Evolutionary conservation across 1,139 yeast species (phyloP), one percentile per base, ranked within the genome.

Genomic region (Kazachstania sp.): DNA sequence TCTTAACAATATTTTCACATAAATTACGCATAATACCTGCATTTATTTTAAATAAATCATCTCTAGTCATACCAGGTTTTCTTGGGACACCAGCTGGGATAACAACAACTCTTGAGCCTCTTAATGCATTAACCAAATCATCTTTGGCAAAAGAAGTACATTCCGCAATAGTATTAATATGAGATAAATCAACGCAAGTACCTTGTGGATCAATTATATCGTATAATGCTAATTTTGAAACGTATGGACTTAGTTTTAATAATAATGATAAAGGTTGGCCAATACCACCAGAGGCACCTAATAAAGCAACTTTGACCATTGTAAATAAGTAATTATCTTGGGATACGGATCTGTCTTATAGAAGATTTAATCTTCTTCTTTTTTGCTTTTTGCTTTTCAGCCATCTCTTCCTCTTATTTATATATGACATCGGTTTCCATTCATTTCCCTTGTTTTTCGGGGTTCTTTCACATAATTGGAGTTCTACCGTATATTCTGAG

Each of bases 1-100:
- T 71, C 62, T 83, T 86, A 56, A 95, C 96, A 60, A 83, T 81
- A 38, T 94, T 87, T 69, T 83, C 78, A 60, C 96, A 94, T 67
- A 92, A 77, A 65, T 84, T 95, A 68, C 92, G 82, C 55, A 92
- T 95, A 66, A 92, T 92, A 45, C 94, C 84, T 45, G 97, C 98
- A 67, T 92, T 92, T 71, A 95, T 88, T 75, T 87, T 86, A 82
- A 92, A 92, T 67, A 92, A 78, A 67, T 92, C 98, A 69, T 92
- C 98, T 77, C 95, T 79, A 62, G 97, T 87, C 97, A 90, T 90
- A 66, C 97, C 97, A 56, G 97, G 97, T 77, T 92, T 92, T 77
- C 98, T 86, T 71, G 98, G 97, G 50, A 92, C 95, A 72, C 98
- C 98, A 49, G 98, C 98, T 62, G 98, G 97, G 69, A 92, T 90